Conservation (phyloP, 2,329 filamentous ascomycete genomes). For the Rutstroemia sp. region DNA sequence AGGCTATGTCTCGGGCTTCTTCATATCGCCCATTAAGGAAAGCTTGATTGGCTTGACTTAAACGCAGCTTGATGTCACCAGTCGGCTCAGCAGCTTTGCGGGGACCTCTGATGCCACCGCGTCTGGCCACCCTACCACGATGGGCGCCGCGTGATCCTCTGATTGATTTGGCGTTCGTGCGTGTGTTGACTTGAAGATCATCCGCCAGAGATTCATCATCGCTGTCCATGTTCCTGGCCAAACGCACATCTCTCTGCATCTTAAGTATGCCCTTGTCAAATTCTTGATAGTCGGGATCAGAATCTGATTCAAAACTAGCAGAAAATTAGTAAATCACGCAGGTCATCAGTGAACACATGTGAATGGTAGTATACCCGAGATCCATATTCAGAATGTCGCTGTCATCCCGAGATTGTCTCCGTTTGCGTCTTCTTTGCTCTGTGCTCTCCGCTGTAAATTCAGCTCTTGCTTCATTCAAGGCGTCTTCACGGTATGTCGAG, state of each 20-base stretch:
- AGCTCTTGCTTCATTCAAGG: constrained; percentile 1
- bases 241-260: constrained; percentile 27
- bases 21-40: constrained; percentile 57
- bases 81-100: constrained; percentile 59
- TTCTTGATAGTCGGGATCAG: constrained; percentile 36
- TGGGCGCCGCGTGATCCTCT: neutral
- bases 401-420: constrained; percentile 1
- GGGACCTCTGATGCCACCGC: constrained; percentile 29
- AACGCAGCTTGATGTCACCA: constrained; percentile 61
- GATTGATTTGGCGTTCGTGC: neutral
- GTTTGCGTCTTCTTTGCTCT: constrained; percentile 6
- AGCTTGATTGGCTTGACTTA: constrained; percentile 59
- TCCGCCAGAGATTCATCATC: constrained; percentile 1
- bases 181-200: neutral
- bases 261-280: constrained; percentile 34
- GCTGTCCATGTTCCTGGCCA: constrained; percentile 15
- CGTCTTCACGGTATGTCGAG: neutral
- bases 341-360: neutral
- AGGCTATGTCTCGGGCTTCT: constrained; percentile 49
- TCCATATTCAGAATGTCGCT: constrained; percentile 7
- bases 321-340: neutral
- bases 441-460: constrained; percentile 8
- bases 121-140: constrained; percentile 2
- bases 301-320: constrained; percentile 12
- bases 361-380: neutral